phyloP scores from a whole-genome alignment of 2,329 filamentous ascomycete species.

The Neopestalotiopsis sp. region DNA sequence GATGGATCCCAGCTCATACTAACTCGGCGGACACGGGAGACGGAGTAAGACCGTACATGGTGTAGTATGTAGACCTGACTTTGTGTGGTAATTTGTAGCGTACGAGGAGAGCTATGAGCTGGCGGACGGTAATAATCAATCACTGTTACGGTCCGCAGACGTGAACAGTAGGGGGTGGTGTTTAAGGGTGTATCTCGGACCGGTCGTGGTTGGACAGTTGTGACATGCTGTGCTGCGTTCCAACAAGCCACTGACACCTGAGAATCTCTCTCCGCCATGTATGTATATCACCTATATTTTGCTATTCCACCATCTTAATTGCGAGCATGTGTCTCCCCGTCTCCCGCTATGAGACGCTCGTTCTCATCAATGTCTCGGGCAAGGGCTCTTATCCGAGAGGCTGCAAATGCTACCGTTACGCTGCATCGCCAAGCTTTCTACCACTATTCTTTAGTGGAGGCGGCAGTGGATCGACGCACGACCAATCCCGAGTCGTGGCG shows the following conservation, averaged over 20 bases:
- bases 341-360: background rate
- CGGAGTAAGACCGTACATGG: background rate
- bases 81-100: background rate
- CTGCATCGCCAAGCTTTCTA: background rate
- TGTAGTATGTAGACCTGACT: background rate
- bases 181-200: too few relatives aligned
- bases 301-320: background rate
- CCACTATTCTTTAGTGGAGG: background rate
- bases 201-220: too few relatives aligned
- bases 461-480: background rate
- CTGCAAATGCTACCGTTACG: background rate
- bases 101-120: background rate
- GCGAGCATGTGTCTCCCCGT: background rate
- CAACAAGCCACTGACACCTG: too few relatives aligned
- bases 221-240: too few relatives aligned
- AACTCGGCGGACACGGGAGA: background rate
- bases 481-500: background rate
- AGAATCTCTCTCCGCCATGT: background rate
- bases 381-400: background rate
- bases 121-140: too few relatives aligned
- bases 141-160: too few relatives aligned
- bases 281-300: background rate
- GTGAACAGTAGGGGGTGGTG: too few relatives aligned
- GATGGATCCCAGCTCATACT: background rate
- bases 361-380: background rate